Percentiles rank a stretch among this genome's conserved stretches.
Evolutionary conservation across 2,329 filamentous ascomycete species (phyloP).

Genomic region (Fusarium secorum): DNA sequence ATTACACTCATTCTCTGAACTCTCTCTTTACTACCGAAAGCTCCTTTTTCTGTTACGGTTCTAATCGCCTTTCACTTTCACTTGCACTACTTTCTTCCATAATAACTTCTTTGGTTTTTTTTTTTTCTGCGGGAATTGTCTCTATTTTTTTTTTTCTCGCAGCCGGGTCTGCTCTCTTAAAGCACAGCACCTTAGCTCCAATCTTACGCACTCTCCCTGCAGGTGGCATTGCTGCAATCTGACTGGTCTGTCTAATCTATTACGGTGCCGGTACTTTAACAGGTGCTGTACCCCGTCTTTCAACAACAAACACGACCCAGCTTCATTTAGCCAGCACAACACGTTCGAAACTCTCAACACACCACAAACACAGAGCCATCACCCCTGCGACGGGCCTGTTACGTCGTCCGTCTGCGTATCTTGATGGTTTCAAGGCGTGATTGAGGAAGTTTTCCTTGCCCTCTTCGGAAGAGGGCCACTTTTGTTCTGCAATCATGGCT

Average conservation of each 20-base stretch:
- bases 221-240: constrained; percentile 35
- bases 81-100: not conserved
- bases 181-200: constrained; percentile 24
- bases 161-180: constrained; percentile 39
- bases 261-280: constrained; percentile 28
- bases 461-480: constrained; percentile 30
- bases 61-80: not conserved
- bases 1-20: constrained; percentile 20
- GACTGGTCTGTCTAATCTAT: constrained; percentile 37
- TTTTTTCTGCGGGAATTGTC: constrained; percentile 27
- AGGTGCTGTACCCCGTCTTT: constrained; percentile 23
- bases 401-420: constrained; percentile 38
- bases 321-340: constrained; percentile 24
- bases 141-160: constrained; percentile 35
- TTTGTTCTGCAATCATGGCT: constrained; percentile 50
- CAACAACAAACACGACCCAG: constrained; percentile 32
- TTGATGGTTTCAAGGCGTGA: constrained; percentile 42
- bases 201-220: constrained; percentile 39
- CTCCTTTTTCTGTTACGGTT: not conserved
- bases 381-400: constrained; percentile 39
- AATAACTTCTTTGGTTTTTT: not conserved
- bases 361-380: constrained; percentile 19
- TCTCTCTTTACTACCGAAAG: not conserved
- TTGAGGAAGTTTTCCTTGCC: constrained; percentile 38
- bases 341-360: constrained; percentile 23